Percentiles rank a stretch among this genome's conserved stretches.
phyloP scores from a whole-genome alignment of 2,329 filamentous ascomycete species.

The Diaporthe longicolla region DNA sequence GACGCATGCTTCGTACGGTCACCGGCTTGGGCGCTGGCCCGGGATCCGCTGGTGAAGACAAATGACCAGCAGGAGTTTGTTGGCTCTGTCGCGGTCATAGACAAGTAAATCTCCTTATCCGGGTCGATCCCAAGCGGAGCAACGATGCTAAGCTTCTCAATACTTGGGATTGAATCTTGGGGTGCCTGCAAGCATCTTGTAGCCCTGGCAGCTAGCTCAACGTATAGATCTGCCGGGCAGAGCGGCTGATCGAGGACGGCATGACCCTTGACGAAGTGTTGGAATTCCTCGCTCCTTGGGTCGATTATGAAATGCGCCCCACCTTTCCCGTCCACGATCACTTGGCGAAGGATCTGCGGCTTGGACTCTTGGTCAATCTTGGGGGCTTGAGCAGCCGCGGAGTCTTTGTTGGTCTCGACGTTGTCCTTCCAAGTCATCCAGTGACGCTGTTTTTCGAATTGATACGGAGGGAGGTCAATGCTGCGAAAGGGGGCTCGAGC shows the following conservation, averaged over 20 bases:
- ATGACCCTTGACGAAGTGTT: constrained; percentile 45
- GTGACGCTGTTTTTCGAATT: constrained; percentile 48
- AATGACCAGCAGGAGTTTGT: constrained; percentile 1
- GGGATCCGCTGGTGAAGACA: not conserved
- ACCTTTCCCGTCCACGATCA: not conserved
- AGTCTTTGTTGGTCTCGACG: not conserved
- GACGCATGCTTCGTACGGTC: constrained; percentile 7
- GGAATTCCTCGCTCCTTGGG: constrained; percentile 42
- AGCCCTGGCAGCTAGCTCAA: constrained; percentile 46
- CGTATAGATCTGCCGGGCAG: constrained; percentile 48
- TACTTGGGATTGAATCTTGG: not conserved
- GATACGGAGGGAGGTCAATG: constrained; percentile 48
- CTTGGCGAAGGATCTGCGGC: constrained; percentile 1
- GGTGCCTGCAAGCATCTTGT: not conserved
- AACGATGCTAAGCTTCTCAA: constrained; percentile 9
- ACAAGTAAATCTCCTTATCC: not conserved
- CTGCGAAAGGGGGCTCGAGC: not conserved
- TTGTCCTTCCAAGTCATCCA: constrained; percentile 48
- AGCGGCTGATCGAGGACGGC: constrained; percentile 46
- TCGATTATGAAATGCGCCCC: not conserved
- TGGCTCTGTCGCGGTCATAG: not conserved
- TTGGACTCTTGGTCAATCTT: not conserved
- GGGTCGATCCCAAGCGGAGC: constrained; percentile 1
- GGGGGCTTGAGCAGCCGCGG: not conserved
- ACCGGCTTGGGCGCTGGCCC: not conserved